These are phyloP conservation scores for Trametes versicolor DNA, from an alignment of 1,284 basidiomycete species.

Conservation along the genomic window DNA sequence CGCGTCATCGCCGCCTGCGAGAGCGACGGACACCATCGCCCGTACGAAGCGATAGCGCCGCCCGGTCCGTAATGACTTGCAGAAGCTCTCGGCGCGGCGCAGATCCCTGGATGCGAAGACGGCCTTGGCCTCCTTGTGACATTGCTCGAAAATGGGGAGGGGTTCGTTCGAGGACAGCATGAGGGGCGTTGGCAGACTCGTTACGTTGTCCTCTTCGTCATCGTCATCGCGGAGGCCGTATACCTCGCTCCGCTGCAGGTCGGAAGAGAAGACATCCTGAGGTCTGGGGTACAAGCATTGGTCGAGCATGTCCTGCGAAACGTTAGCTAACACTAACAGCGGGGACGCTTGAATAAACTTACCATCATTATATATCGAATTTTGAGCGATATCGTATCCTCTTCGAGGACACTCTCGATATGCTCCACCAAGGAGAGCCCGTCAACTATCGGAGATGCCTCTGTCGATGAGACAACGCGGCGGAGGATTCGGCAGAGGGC, in stretches of 20 bases:
- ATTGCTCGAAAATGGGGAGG: background rate
- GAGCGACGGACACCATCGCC: slow-evolving; percentile 28
- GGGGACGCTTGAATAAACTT: slow-evolving; percentile 12
- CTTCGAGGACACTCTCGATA: slow-evolving; percentile 37
- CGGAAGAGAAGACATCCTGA: slow-evolving; percentile 39
- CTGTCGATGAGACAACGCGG: slow-evolving; percentile 37
- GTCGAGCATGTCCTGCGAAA: slow-evolving; percentile 36
- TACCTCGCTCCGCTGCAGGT: slow-evolving; percentile 35
- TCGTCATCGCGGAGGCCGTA: slow-evolving; percentile 37
- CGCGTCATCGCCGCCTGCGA: slow-evolving; percentile 29
- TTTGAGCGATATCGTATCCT: slow-evolving; percentile 39
- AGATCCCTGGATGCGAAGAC: slow-evolving; percentile 24
- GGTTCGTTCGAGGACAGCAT: background rate
- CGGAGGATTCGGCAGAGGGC: slow-evolving; percentile 37
- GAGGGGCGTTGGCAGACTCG: background rate
- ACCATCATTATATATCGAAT: slow-evolving; percentile 44
- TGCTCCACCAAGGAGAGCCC: slow-evolving; percentile 29
- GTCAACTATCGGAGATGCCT: slow-evolving; percentile 38
- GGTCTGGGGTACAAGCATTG: slow-evolving; percentile 37
- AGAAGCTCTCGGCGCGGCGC: slow-evolving; percentile 19
- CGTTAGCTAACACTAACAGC: background rate
- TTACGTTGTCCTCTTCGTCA: slow-evolving; percentile 7
- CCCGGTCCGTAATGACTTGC: slow-evolving; percentile 23
- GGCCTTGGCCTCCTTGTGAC: slow-evolving; percentile 15
- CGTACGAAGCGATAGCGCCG: slow-evolving; percentile 30